Evolutionary conservation across 176 grass and related monocot genomes (phyloP).

Genomic region (Bonia amplexicaulis): DNA sequence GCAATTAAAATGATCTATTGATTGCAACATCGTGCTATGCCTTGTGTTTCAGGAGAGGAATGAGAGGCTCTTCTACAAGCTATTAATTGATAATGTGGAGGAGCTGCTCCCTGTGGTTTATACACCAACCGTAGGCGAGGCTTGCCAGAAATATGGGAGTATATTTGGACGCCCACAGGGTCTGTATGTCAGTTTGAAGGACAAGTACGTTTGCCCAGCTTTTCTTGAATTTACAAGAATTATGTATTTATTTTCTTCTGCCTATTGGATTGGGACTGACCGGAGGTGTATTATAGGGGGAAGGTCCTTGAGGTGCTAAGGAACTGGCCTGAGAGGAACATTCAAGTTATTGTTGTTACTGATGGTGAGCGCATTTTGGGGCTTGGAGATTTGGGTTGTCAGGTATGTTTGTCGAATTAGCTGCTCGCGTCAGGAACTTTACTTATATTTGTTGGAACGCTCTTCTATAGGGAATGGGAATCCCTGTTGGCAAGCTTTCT

Average conservation of each 20-base stretch:
- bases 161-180: constrained; percentile 87
- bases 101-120: constrained; percentile 93
- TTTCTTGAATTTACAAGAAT: constrained; percentile 4
- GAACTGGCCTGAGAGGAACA: constrained; percentile 92
- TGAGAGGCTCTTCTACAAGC: constrained; percentile 95
- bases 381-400: constrained; percentile 96
- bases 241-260: neutral
- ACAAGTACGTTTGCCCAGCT: constrained; percentile 62
- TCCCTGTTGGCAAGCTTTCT: constrained; percentile 98
- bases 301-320: constrained; percentile 90
- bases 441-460: constrained; percentile 34
- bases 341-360: constrained; percentile 95
- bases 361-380: constrained; percentile 99
- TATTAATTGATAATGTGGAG: constrained; percentile 97
- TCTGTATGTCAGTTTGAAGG: constrained; percentile 91
- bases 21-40: neutral
- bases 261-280: constrained; percentile 7
- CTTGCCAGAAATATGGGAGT: constrained; percentile 99
- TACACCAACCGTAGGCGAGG: constrained; percentile 95
- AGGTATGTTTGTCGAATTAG: constrained; percentile 57
- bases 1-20: neutral
- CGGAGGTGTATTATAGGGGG: constrained; percentile 46
- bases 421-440: constrained; percentile 1
- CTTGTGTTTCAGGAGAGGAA: constrained; percentile 60
- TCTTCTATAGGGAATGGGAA: constrained; percentile 93